Percentiles rank a stretch among this genome's conserved stretches.
Evolutionary conservation across 176 grass and related monocot genomes (phyloP).

Genomic region (Miscanthus lutarioriparius): DNA sequence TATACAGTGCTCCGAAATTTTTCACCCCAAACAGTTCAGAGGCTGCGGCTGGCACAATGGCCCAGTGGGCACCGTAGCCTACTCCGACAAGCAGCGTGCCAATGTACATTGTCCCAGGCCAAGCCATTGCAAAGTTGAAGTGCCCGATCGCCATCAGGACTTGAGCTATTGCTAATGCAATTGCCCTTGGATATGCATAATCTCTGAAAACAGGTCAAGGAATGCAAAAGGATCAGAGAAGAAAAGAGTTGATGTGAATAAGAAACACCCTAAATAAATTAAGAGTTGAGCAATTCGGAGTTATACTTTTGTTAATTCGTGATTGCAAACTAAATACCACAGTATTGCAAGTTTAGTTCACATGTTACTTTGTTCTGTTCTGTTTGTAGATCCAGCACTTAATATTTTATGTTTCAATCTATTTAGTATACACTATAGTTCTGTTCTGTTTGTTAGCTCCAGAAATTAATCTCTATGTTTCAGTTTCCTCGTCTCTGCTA

Average conservation of each 20-base stretch:
- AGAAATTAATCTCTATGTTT: background rate
- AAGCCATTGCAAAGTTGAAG: slow-evolving; percentile 79
- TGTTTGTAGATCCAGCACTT: too few relatives aligned
- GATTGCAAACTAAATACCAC: slow-evolving; percentile 1
- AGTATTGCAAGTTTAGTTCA: background rate
- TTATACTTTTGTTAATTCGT: slow-evolving; percentile 1
- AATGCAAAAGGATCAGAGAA: background rate
- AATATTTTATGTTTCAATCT: too few relatives aligned
- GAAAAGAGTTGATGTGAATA: background rate
- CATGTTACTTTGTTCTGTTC: background rate
- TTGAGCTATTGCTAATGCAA: slow-evolving; percentile 73
- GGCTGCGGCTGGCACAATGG: slow-evolving; percentile 58
- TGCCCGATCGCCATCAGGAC: slow-evolving; percentile 78
- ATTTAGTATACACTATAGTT: too few relatives aligned
- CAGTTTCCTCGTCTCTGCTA: background rate
- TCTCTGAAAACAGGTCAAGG: slow-evolving; percentile 52
- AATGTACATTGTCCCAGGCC: slow-evolving; percentile 59
- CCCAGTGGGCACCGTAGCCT: slow-evolving; percentile 65
- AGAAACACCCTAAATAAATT: background rate
- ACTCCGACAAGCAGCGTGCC: slow-evolving; percentile 54
- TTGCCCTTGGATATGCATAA: slow-evolving; percentile 73
- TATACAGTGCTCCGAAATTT: slow-evolving; percentile 62
- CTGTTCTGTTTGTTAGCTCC: slow-evolving; percentile 3
- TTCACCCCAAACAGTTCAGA: slow-evolving; percentile 76
- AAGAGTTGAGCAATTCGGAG: background rate